These are phyloP conservation scores for Debaryomyces castellii DNA, from an alignment of 805 yeast genomes.

Conservation along the genomic window DNA sequence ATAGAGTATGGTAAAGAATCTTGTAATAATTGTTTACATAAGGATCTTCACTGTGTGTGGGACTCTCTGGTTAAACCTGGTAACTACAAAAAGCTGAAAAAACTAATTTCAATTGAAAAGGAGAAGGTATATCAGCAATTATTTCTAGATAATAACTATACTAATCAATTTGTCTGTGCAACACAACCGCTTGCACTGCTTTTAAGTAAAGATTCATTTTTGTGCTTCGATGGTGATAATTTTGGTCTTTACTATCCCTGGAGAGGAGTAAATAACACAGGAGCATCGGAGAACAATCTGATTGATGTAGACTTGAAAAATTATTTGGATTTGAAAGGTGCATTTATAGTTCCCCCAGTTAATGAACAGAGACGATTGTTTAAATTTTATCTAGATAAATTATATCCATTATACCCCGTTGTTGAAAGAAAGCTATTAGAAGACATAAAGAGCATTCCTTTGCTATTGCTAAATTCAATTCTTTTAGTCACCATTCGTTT, in stretches of 20 bases:
- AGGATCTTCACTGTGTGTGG: constrained; percentile 5
- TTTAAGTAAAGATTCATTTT: constrained; percentile 25
- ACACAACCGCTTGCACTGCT: constrained; percentile 31
- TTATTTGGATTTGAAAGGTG: constrained; percentile 20
- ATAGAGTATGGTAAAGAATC: constrained; percentile 1
- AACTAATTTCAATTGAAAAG: constrained; percentile 9
- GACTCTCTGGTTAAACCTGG: not conserved
- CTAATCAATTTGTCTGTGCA: constrained; percentile 26
- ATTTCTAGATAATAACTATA: constrained; percentile 11
- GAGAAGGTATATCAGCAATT: constrained; percentile 23
- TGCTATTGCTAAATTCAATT: constrained; percentile 26
- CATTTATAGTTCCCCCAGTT: constrained; percentile 18
- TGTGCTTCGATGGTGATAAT: constrained; percentile 27
- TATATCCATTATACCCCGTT: constrained; percentile 27
- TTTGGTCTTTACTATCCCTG: constrained; percentile 28
- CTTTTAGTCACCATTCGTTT: constrained; percentile 20
- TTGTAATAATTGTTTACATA: constrained; percentile 15
- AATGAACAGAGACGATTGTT: constrained; percentile 18
- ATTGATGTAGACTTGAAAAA: constrained; percentile 19
- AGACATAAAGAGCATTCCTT: constrained; percentile 14
- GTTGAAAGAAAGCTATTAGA: constrained; percentile 18
- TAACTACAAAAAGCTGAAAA: not conserved
- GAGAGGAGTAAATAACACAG: constrained; percentile 17
- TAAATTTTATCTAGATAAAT: constrained; percentile 16
- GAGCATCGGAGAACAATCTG: constrained; percentile 11